Conservation (phyloP, 2,329 filamentous ascomycete species). For the Penicillium sp. region DNA sequence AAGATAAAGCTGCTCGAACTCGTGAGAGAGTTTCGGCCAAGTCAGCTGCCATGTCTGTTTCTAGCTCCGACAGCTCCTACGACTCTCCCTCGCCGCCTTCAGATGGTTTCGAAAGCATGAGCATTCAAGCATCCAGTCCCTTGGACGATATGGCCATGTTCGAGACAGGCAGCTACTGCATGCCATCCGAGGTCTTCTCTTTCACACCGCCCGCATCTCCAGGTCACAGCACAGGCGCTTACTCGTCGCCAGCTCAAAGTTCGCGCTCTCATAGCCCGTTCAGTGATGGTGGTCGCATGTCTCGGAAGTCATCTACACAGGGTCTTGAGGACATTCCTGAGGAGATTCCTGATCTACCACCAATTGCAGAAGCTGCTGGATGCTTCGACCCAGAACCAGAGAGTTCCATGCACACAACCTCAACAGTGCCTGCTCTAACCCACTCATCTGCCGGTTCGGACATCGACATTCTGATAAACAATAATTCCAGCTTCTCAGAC, state of each 20-base stretch:
- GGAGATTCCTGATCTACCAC: conserved; percentile 25
- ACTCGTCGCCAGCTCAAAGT: conserved; percentile 32
- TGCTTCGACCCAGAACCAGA: conserved; percentile 27
- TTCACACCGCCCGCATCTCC: conserved; percentile 48
- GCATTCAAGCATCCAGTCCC: conserved; percentile 32
- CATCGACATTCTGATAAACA: conserved; percentile 39
- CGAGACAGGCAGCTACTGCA: conserved; percentile 27
- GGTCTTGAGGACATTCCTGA: conserved; percentile 28
- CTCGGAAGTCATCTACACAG: conserved; percentile 31
- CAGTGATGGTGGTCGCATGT: conserved; percentile 35
- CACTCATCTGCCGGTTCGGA: conserved; percentile 33
- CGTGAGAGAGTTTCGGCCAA: conserved; percentile 41
- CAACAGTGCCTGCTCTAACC: conserved; percentile 31
- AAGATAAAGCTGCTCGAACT: conserved; percentile 54
- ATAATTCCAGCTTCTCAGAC: conserved; percentile 33
- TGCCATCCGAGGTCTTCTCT: conserved; percentile 40
- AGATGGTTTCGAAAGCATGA: conserved; percentile 37
- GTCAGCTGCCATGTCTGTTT: conserved; percentile 31
- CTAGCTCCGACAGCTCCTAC: conserved; percentile 36
- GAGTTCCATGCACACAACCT: conserved; percentile 24
- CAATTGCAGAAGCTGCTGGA: conserved; percentile 24
- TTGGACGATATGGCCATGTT: conserved; percentile 30
- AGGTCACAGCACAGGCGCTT: conserved; percentile 35
- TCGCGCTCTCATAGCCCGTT: conserved; percentile 37
- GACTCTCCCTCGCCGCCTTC: conserved; percentile 45